Conservation (phyloP, 805 yeast species). For the Hanseniaspora pseudoguilliermondii region DNA sequence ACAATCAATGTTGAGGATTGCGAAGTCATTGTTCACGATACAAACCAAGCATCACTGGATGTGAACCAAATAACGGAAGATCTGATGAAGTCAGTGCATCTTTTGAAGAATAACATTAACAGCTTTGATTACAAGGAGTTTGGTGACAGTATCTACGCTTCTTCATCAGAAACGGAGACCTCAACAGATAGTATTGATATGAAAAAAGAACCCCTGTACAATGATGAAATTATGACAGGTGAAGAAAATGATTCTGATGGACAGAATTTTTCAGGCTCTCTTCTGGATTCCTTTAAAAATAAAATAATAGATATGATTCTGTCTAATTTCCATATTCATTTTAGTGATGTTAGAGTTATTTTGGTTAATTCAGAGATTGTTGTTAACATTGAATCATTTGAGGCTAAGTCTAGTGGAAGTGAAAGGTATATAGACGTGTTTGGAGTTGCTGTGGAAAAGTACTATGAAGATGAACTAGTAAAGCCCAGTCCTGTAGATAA, state of each 20-base stretch:
- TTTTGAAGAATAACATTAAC: neutral
- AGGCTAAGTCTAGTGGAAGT: slow-evolving; percentile 5
- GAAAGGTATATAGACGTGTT: slow-evolving; percentile 4
- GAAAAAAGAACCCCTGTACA: neutral
- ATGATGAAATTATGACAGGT: neutral
- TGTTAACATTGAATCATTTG: slow-evolving; percentile 8
- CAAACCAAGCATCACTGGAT: neutral
- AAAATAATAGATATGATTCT: slow-evolving; percentile 10
- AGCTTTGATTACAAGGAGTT: neutral
- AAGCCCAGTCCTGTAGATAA: slow-evolving; percentile 15
- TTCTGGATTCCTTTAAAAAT: slow-evolving; percentile 11
- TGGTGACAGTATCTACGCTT: neutral
- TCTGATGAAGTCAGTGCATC: slow-evolving; percentile 2
- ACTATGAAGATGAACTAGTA: slow-evolving; percentile 8
- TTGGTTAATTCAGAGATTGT: neutral
- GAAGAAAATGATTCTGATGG: neutral
- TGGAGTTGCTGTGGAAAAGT: neutral
- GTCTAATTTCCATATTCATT: slow-evolving; percentile 7
- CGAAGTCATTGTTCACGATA: neutral
- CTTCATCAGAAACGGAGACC: neutral
- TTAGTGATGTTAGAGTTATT: slow-evolving; percentile 2
- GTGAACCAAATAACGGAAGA: slow-evolving; percentile 8
- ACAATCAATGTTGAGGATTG: neutral
- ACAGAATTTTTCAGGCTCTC: neutral
- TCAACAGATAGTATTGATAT: slow-evolving; percentile 10